A percentile compares a stretch with the other conserved stretches of the same genome.
phyloP scores from a whole-genome alignment of 768 basidiomycete genomes.

The Gloeophyllum trabeum region DNA sequence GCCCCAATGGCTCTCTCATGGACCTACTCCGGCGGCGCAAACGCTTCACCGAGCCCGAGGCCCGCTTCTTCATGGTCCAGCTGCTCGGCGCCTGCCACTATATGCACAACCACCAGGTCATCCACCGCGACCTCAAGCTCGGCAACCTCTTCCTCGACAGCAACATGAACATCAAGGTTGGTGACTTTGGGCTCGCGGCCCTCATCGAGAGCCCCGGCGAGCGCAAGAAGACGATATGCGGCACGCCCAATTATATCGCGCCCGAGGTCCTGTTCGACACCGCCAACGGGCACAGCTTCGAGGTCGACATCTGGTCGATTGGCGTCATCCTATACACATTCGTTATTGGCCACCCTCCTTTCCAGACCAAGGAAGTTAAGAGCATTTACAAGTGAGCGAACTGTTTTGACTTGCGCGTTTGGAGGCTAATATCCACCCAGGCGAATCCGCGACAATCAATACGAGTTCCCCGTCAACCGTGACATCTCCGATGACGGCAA shows the following conservation, averaged over 20 bases:
- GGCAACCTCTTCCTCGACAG: conserved; percentile 89
- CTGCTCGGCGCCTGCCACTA: conserved; percentile 94
- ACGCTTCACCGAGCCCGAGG: conserved; percentile 85
- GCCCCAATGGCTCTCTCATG: conserved; percentile 83
- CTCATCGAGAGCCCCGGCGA: conserved; percentile 95
- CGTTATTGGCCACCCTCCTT: conserved; percentile 89
- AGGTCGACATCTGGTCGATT: conserved; percentile 97
- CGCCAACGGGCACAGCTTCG: conserved; percentile 93
- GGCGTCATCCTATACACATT: conserved; percentile 97
- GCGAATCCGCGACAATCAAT: conserved; percentile 88
- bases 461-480: conserved; percentile 80
- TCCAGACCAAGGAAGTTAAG: conserved; percentile 98
- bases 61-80: conserved; percentile 88
- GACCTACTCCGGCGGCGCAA: conserved; percentile 81
- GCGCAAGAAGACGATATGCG: conserved; percentile 97
- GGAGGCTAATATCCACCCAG: conserved; percentile 23
- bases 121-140: conserved; percentile 94
- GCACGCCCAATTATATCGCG: conserved; percentile 97
- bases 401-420: background rate
- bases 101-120: conserved; percentile 95
- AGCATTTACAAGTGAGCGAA: conserved; percentile 77
- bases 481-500: conserved; percentile 60
- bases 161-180: conserved; percentile 93
- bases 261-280: conserved; percentile 96
- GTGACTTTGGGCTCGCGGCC: conserved; percentile 95